Evolutionary conservation across 2,329 filamentous ascomycete species (phyloP).

Genomic region (Amesomyces nigricolor): DNA sequence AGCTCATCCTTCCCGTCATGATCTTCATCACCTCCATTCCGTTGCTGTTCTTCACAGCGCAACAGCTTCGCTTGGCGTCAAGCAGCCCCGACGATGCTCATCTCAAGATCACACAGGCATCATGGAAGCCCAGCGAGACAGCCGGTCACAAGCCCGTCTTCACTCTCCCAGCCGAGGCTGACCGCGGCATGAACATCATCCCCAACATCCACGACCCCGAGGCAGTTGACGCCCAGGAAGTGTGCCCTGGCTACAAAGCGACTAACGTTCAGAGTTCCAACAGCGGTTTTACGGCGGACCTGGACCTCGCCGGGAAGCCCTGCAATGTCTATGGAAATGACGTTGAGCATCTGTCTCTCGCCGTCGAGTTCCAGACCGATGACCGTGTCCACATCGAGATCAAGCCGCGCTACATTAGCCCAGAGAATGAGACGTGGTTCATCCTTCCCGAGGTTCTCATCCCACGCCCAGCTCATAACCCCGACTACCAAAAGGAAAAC

Average conservation of each 20-base stretch:
- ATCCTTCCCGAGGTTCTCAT: constrained; percentile 59
- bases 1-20: not conserved
- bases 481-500: constrained; percentile 29
- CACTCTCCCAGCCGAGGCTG: constrained; percentile 43
- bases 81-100: not conserved
- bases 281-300: constrained; percentile 59
- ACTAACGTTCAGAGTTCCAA: constrained; percentile 49
- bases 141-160: constrained; percentile 27
- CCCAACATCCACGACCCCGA: constrained; percentile 61
- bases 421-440: constrained; percentile 61
- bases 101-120: not conserved
- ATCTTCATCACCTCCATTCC: not conserved
- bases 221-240: constrained; percentile 56
- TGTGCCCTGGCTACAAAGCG: constrained; percentile 65
- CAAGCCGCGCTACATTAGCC: constrained; percentile 55
- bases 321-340: constrained; percentile 79
- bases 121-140: not conserved
- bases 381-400: constrained; percentile 68
- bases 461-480: constrained; percentile 45
- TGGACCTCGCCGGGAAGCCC: constrained; percentile 61
- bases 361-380: constrained; percentile 59
- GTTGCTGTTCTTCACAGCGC: constrained; percentile 7
- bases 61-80: not conserved
- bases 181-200: constrained; percentile 43
- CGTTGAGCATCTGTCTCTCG: constrained; percentile 58